Base-by-base conservation (phyloP, 352 stramenopile genomes). In the Globisporangium camurandrum region DNA sequence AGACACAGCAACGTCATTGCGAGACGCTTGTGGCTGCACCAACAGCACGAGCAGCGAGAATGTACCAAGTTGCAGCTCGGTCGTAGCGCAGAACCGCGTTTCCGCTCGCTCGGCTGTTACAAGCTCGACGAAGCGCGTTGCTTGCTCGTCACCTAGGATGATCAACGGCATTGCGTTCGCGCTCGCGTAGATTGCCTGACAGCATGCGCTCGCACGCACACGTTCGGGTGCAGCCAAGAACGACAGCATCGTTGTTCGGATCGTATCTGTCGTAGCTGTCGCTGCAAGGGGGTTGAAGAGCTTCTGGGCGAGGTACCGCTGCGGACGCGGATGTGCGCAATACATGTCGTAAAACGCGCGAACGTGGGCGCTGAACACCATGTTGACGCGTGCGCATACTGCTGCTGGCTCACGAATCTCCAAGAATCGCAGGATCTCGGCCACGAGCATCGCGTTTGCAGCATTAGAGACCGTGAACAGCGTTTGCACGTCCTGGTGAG, bases 341-440 rank as follows among this genome's bases (percentile, higher is more conserved):
- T 71, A 65, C 0, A 56, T 37, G 3, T 71, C 62, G 28, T 81
- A 83, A 44, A 66, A 86, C 10, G 54, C 31, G 26, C 45, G 47
- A 0, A 79, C 66, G 26, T 56, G 58, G 19, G 30, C 38, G 2
- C 55, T 50, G 19, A 67, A 54, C 3, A 59, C 47, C 11, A 63
- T 65, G 48, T 79, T 85, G 10, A 85, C 59, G 7, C 54, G 56
- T 26, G 61, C 44, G 33, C 58, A 76, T 24, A 56, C 28, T 26
- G 33, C 42, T 11, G 51, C 66, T 30, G 68, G 66, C 23, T 76
- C 59, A 0, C 52, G 49, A 4, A 56, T 43, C 6, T 55, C 51
- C 14, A 86, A 47, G 44, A 77, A 86, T 7, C 51, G 49, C 19
- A 86, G 54, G 39, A 86, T 54, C 12, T 40, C 33, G 30, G 57